Base-by-base conservation (phyloP, 441 rosid species). In the Arabidopsis lyrata region DNA sequence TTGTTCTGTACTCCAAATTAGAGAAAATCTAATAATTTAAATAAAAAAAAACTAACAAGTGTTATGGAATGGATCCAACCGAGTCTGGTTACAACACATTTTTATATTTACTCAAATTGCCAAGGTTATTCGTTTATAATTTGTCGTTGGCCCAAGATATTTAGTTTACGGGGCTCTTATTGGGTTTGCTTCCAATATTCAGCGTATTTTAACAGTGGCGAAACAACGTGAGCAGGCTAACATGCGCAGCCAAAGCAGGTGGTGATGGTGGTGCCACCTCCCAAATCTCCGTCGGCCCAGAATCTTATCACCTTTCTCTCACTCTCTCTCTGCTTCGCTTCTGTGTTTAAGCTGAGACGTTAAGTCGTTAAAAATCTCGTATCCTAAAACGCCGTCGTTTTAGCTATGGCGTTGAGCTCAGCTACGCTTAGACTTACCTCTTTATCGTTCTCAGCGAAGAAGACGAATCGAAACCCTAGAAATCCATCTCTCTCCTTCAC, bases 321-420 rank as follows among this genome's bases (percentile, higher is more conserved):
- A 49, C 52, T n/a, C n/a, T 67, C 56, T 35, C 74, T 45, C 38
- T 59, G 7, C 54, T 12, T 42, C 20, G 24, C 42, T 53, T 50
- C 63, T 77, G 63, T 34, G 76, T 55, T 55, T 70, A 63, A 39
- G 66, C 66, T 47, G 6, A 75, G 63, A 61, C 60, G 75, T 76
- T 76, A 59, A 58, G 35, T 52, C 68, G 73, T 65, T 66, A 60
- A 68, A 11, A 45, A 56, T 35, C 8, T 38, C 42, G 15, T 54
- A 42, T 39, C 42, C 14, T 24, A 20, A 76, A 62, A 73, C 81
- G 81, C 11, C 2, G 75, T 64, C 73, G 73, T 74, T 39, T 74
- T 16, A 63, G 72, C 73, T 58, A 74, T 78, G 78, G 76, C 78
- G 75, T 78, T 78, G 39, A 74, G 78, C 82, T 70, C 82, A 78